These are phyloP conservation scores for Candida maesae DNA, from an alignment of 805 yeast species.

Conservation along the genomic window DNA sequence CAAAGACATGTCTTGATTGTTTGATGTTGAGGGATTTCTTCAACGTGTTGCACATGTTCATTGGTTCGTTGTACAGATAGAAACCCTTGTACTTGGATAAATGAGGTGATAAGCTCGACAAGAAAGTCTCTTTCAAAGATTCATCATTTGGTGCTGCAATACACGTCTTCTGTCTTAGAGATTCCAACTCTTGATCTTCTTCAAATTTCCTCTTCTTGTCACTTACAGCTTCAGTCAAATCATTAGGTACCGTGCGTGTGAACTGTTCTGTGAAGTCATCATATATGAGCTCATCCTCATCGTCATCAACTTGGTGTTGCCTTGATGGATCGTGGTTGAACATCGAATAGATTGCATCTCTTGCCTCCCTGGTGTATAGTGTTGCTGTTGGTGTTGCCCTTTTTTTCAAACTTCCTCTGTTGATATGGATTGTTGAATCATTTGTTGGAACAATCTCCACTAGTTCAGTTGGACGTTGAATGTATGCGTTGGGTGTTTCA, in stretches of 20 bases:
- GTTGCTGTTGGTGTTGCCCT: conserved; percentile 78
- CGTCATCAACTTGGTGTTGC: conserved; percentile 21
- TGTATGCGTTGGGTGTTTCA: not conserved
- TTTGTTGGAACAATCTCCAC: too few relatives aligned
- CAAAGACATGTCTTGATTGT: conserved; percentile 32
- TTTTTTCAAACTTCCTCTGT: conserved; percentile 17
- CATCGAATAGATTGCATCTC: conserved; percentile 70
- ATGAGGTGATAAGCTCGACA: conserved; percentile 37
- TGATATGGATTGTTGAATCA: conserved; percentile 24
- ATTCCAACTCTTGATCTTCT: conserved; percentile 1
- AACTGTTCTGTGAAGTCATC: conserved; percentile 35
- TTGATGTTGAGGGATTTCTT: conserved; percentile 34
- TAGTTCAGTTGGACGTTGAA: too few relatives aligned
- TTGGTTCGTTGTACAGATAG: conserved; percentile 28
- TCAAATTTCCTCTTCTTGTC: conserved; percentile 3
- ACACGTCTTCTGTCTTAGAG: conserved; percentile 11
- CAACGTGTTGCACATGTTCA: conserved; percentile 34
- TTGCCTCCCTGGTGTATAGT: conserved; percentile 68
- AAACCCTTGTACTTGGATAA: conserved; percentile 30
- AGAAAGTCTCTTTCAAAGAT: conserved; percentile 34
- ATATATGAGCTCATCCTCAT: conserved; percentile 20
- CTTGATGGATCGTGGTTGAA: conserved; percentile 47
- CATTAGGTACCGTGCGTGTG: conserved; percentile 30
- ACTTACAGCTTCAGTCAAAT: conserved; percentile 30
- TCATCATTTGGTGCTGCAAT: conserved; percentile 45